Conservation (phyloP, 345 rosid genomes). For the Dipteronia sinensis region DNA sequence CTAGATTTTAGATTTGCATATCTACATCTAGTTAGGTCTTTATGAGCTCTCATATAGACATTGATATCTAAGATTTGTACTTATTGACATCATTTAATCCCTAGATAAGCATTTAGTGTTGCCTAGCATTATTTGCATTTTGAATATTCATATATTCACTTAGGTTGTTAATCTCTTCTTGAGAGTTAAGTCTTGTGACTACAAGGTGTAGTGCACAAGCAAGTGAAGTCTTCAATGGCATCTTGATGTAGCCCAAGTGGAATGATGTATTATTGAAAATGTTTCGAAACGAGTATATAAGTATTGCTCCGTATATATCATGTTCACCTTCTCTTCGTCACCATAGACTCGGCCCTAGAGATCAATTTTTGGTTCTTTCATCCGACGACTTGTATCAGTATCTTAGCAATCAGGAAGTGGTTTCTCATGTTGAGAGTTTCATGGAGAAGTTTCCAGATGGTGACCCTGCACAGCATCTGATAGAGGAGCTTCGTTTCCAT, state of each 20-base stretch:
- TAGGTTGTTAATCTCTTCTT: too few species aligned
- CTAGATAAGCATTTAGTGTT: too few species aligned
- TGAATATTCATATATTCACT: too few species aligned
- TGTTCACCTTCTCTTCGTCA: constrained; percentile 88
- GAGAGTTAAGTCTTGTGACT: too few species aligned
- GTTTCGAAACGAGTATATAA: constrained; percentile 87
- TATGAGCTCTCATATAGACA: too few species aligned
- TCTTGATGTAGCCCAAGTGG: constrained; percentile 73
- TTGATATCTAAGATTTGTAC: too few species aligned
- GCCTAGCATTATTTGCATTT: too few species aligned
- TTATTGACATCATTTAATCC: too few species aligned
- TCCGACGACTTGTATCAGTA: constrained; percentile 98
- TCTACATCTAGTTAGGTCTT: too few species aligned
- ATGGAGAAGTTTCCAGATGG: constrained; percentile 97
- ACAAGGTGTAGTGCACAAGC: too few species aligned
- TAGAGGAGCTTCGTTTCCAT: constrained; percentile 87
- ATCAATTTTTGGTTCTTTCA: constrained; percentile 88
- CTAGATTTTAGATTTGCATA: too few species aligned
- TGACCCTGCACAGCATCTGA: constrained; percentile 93
- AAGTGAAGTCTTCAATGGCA: too few species aligned
- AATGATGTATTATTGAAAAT: constrained; percentile 78
- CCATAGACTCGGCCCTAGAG: constrained; percentile 75
- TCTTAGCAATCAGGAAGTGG: constrained; percentile 89
- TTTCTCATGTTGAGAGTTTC: constrained; percentile 72
- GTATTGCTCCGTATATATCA: constrained; percentile 81